Conservation (phyloP, 192 early-diverging fungal species). For the Chytriomyces hyalinus region DNA sequence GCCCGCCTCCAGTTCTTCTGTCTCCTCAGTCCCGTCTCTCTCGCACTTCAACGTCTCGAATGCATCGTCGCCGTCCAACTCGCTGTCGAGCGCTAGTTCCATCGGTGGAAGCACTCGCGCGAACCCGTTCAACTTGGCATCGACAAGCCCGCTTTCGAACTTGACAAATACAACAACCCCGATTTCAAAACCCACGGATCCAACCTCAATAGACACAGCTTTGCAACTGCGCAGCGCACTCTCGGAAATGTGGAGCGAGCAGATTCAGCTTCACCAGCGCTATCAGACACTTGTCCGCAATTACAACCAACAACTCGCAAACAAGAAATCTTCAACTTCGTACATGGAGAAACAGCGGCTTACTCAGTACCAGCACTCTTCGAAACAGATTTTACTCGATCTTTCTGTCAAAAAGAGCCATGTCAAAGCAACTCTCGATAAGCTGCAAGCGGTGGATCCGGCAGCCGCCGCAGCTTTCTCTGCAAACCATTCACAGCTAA, state of each 20-base stretch:
- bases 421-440: neutral
- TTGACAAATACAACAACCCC: neutral
- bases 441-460: constrained; percentile 2
- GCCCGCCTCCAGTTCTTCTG: neutral
- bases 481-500: neutral
- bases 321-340: neutral
- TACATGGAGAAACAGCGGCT: neutral
- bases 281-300: neutral
- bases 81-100: neutral
- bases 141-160: neutral
- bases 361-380: neutral
- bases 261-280: neutral
- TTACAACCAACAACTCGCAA: neutral
- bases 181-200: neutral
- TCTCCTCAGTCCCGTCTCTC: neutral
- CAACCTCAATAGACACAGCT: neutral
- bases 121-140: neutral
- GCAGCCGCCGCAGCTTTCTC: neutral
- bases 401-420: constrained; percentile 4
- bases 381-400: constrained; percentile 2
- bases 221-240: neutral
- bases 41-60: neutral
- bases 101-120: neutral
- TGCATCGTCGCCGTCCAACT: neutral
- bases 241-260: neutral